Conservation (phyloP, 345 rosid genomes). For the Arabis hirsuta region DNA sequence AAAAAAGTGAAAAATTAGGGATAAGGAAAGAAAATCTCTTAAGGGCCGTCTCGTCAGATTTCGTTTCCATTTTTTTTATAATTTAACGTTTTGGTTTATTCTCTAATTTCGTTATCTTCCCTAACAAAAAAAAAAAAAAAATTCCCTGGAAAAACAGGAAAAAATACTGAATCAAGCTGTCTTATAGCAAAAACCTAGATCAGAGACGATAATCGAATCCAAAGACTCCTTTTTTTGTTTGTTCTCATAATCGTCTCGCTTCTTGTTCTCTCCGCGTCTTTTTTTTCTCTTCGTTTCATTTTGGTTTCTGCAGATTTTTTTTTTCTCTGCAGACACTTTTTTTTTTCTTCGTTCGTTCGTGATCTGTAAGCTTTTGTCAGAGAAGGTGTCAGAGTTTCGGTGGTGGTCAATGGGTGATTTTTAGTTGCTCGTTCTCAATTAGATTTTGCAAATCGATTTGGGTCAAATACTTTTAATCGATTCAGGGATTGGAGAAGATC, state of each 20-base stretch:
- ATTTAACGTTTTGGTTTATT: conserved; percentile 30
- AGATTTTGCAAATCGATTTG: conserved; percentile 19
- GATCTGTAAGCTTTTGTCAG: conserved; percentile 40
- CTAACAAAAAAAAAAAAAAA: background rate
- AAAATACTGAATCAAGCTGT: conserved; percentile 30
- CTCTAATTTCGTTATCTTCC: conserved; percentile 31
- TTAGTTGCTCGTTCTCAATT: conserved; percentile 13
- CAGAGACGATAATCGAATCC: conserved; percentile 35
- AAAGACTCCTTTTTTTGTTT: conserved; percentile 23
- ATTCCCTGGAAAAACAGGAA: background rate
- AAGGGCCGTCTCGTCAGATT: conserved; percentile 30
- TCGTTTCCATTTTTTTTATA: conserved; percentile 3
- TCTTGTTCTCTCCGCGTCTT: conserved; percentile 16
- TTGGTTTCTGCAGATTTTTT: conserved; percentile 11
- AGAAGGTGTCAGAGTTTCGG: conserved; percentile 21
- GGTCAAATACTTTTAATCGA: conserved; percentile 20
- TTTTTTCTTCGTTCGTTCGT: background rate
- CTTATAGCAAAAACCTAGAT: conserved; percentile 9
- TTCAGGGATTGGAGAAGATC: background rate
- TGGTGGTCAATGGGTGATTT: conserved; percentile 28
- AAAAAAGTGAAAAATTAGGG: conserved; percentile 24
- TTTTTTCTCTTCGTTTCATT: background rate
- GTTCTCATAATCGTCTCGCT: background rate
- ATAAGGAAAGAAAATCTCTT: conserved; percentile 34
- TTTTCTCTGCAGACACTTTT: conserved; percentile 7